Percentiles rank a stretch among this genome's conserved stretches.
Conservation (phyloP, 129 eudicot genomes). For the Lactuca sativa region DNA sequence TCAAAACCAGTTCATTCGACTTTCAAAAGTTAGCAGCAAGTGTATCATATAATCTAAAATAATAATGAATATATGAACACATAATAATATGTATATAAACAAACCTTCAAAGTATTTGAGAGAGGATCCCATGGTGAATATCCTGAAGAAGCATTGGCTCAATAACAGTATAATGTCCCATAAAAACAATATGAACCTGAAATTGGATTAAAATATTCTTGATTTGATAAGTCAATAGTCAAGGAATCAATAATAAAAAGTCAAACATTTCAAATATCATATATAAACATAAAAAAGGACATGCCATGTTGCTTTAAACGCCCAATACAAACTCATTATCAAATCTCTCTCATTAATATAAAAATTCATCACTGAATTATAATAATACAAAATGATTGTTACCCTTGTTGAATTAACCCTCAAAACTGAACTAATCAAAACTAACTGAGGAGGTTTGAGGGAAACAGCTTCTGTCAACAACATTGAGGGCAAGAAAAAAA, state of each 20-base stretch:
- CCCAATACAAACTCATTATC: conserved; percentile 4
- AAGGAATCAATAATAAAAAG: neutral
- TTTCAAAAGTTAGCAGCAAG: neutral
- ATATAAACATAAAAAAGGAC: neutral
- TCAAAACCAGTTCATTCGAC: no score
- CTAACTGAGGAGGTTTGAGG: no score
- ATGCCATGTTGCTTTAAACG: conserved; percentile 12
- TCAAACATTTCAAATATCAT: neutral
- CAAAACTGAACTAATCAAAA: no score
- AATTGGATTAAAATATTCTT: conserved; percentile 2
- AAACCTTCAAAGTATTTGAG: conserved; percentile 48
- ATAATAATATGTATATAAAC: no score
- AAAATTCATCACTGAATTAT: no score
- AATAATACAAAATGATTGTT: no score
- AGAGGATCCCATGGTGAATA: conserved; percentile 48
- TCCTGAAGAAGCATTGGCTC: conserved; percentile 33
- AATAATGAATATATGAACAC: neutral
- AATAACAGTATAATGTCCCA: conserved; percentile 39
- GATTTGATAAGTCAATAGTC: neutral
- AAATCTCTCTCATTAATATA: no score
- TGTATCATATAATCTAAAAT: neutral
- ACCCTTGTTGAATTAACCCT: no score
- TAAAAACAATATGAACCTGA: conserved; percentile 60
- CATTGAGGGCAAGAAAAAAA: no score
- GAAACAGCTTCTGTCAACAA: no score